Conservation (phyloP, 2,329 filamentous ascomycete genomes). For the Talaromyces sp. region DNA sequence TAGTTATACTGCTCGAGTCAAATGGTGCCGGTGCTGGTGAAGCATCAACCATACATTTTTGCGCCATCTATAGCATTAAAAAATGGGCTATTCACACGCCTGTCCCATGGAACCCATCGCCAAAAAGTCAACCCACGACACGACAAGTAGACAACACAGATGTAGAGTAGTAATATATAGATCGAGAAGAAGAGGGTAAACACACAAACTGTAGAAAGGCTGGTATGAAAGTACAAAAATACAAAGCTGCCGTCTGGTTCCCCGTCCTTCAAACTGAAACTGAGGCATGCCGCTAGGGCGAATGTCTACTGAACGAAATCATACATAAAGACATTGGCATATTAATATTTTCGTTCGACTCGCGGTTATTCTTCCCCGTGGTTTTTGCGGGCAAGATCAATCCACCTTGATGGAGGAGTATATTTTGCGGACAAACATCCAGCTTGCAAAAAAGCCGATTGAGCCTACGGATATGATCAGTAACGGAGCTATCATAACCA, state of each 20-base stretch:
- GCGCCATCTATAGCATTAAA: neutral
- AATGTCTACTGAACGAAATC: neutral
- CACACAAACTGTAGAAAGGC: neutral
- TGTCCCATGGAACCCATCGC: neutral
- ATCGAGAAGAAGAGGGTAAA: neutral
- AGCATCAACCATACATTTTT: neutral
- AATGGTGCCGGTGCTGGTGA: neutral
- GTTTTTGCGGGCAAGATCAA: slow-evolving; percentile 42
- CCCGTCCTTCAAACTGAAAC: neutral
- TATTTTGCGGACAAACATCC: slow-evolving; percentile 89
- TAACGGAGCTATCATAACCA: neutral
- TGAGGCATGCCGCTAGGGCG: neutral
- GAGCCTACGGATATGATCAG: slow-evolving; percentile 58
- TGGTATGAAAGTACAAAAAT: neutral
- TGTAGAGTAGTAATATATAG: neutral
- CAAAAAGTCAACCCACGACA: neutral
- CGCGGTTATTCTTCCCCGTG: neutral
- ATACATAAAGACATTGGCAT: slow-evolving; percentile 11
- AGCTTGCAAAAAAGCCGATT: slow-evolving; percentile 93
- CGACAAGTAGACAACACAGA: neutral
- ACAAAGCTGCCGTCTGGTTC: neutral
- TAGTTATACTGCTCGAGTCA: too few species aligned
- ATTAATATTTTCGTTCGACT: neutral
- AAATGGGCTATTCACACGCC: slow-evolving; percentile 6
- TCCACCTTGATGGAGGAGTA: slow-evolving; percentile 99